These are phyloP conservation scores for Durio zibethinus DNA, from an alignment of 345 rosid genomes.

Conservation along the genomic window DNA sequence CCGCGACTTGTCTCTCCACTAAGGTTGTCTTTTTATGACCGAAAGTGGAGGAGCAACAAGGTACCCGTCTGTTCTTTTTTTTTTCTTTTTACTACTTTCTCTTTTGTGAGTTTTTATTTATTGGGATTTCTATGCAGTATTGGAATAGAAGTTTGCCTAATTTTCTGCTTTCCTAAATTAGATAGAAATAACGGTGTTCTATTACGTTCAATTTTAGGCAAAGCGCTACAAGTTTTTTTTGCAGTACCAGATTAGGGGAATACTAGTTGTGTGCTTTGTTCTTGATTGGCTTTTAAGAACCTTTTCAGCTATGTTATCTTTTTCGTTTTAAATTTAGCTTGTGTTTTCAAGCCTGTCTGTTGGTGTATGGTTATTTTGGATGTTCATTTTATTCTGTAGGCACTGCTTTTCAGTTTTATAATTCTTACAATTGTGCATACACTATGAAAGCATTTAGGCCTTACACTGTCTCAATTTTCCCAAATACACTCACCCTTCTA, in stretches of 20 bases:
- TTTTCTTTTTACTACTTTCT: too few relatives aligned
- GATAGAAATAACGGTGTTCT: not conserved
- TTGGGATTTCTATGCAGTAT: not conserved
- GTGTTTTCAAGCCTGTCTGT: too few relatives aligned
- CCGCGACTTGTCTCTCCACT: conserved; percentile 76
- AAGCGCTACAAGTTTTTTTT: too few relatives aligned
- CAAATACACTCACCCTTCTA: not conserved
- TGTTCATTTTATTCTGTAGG: not conserved
- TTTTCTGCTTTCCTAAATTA: too few relatives aligned
- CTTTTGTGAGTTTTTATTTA: not conserved
- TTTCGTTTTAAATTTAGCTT: too few relatives aligned
- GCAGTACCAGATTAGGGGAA: too few relatives aligned
- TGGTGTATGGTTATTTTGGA: not conserved
- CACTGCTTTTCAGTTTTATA: not conserved
- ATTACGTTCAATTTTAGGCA: not conserved
- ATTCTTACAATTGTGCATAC: not conserved
- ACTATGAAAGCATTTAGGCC: not conserved
- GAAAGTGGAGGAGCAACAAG: conserved; percentile 57
- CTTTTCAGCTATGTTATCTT: not conserved
- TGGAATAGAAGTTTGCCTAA: too few relatives aligned
- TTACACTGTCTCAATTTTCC: not conserved
- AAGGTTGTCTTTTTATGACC: conserved; percentile 74
- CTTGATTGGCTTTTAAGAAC: not conserved
- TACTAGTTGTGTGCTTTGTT: not conserved
- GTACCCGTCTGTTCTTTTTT: conserved; percentile 14